Evolutionary conservation across 306 rosid species (phyloP).

Genomic region (Coriaria nepalensis): DNA sequence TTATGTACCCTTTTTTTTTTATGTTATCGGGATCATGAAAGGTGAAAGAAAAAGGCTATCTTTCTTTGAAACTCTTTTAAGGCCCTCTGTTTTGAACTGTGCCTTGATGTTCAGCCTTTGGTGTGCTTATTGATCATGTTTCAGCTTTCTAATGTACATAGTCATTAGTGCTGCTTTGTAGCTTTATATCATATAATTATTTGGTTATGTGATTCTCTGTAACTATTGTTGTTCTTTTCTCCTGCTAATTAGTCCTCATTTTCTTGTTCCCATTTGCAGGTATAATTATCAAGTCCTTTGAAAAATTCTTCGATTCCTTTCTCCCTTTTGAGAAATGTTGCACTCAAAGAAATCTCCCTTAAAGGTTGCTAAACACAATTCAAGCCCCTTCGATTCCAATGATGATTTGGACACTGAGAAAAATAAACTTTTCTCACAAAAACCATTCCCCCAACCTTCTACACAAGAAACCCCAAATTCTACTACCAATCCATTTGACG

Average conservation of each 20-base stretch:
- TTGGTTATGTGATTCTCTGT: neutral
- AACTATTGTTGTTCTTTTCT: conserved; percentile 2
- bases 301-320: conserved; percentile 1
- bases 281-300: conserved; percentile 12
- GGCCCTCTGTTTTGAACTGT: too few species aligned
- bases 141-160: too few species aligned
- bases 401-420: conserved; percentile 24
- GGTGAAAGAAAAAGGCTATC: too few species aligned
- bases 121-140: too few species aligned
- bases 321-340: conserved; percentile 35
- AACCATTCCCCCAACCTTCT: conserved; percentile 32
- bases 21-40: too few species aligned
- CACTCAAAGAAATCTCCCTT: conserved; percentile 63
- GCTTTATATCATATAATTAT: neutral
- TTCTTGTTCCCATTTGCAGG: conserved; percentile 36
- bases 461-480: conserved; percentile 25
- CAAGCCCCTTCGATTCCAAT: conserved; percentile 59
- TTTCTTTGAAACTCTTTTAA: too few species aligned
- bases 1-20: too few species aligned
- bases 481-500: conserved; percentile 65
- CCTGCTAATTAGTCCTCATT: conserved; percentile 11
- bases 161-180: too few species aligned
- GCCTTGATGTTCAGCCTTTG: too few species aligned
- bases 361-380: conserved; percentile 32
- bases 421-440: conserved; percentile 28